These are phyloP conservation scores for Haplosporangium gracile DNA, from an alignment of 192 early-diverging fungal genomes.

Conservation along the genomic window DNA sequence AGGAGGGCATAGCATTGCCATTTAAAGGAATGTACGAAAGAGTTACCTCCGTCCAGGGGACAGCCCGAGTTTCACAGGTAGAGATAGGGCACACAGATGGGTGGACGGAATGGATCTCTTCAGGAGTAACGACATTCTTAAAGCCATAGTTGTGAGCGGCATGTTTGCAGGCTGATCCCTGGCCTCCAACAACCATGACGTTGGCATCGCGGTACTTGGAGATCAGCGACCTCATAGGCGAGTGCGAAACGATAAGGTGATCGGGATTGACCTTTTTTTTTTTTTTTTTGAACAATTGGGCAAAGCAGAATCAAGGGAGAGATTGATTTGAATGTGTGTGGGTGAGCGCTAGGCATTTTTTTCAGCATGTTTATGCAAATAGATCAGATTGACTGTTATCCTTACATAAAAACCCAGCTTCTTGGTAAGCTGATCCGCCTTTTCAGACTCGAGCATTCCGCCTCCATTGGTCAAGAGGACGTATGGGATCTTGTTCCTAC, in stretches of 20 bases:
- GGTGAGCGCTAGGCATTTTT: not conserved
- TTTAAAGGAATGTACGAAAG: constrained; percentile 9
- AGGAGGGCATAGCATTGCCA: not conserved
- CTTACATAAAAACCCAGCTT: constrained; percentile 66
- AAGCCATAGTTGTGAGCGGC: constrained; percentile 78
- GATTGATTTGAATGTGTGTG: too few relatives aligned
- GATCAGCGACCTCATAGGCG: constrained; percentile 83
- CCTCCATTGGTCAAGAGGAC: constrained; percentile 92
- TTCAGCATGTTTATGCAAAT: too few relatives aligned
- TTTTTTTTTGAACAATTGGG: not conserved
- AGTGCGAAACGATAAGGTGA: constrained; percentile 88
- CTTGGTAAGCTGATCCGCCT: constrained; percentile 75
- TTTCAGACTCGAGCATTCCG: constrained; percentile 79
- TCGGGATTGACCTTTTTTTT: constrained; percentile 62
- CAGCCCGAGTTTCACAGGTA: constrained; percentile 17
- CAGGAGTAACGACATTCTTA: constrained; percentile 67
- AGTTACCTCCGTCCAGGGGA: constrained; percentile 24
- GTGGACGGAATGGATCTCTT: constrained; percentile 69
- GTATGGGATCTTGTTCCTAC: constrained; percentile 74
- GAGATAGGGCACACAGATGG: constrained; percentile 65
- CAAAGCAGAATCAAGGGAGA: not conserved
- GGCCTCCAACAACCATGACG: constrained; percentile 84
- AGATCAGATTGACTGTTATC: not conserved
- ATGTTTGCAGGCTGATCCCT: constrained; percentile 65
- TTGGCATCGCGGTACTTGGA: constrained; percentile 69